phyloP scores from a whole-genome alignment of 2,329 filamentous ascomycete species.

The Penicillium sp. region DNA sequence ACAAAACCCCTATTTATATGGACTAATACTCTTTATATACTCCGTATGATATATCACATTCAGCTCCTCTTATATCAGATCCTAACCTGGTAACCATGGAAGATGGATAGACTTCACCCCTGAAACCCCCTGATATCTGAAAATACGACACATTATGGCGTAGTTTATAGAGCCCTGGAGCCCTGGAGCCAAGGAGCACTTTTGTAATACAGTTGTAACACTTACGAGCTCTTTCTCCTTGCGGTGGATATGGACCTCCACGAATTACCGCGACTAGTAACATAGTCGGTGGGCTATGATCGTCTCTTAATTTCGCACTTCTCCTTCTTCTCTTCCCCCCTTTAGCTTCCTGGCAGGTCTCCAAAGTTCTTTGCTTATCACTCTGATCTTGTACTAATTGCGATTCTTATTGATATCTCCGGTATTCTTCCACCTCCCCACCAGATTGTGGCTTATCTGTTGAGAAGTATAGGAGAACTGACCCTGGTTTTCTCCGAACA shows the following conservation, averaged over 20 bases:
- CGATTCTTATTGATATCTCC: background rate
- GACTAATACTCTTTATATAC: too few species aligned
- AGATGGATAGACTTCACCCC: background rate
- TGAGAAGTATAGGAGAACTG: slow-evolving; percentile 5
- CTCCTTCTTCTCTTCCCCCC: slow-evolving; percentile 2
- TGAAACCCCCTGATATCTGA: background rate
- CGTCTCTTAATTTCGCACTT: slow-evolving; percentile 10
- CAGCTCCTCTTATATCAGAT: too few species aligned
- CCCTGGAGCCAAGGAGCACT: too few species aligned
- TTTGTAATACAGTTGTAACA: slow-evolving; percentile 11
- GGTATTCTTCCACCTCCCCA: slow-evolving; percentile 1
- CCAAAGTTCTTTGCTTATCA: slow-evolving; percentile 3
- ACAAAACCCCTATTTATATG: too few species aligned
- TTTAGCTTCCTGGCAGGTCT: slow-evolving; percentile 2
- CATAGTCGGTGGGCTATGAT: slow-evolving; percentile 13
- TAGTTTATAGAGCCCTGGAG: background rate
- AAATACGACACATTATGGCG: slow-evolving; percentile 1
- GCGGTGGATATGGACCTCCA: slow-evolving; percentile 9
- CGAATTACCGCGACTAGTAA: slow-evolving; percentile 9
- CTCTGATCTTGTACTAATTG: background rate
- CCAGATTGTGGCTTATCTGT: slow-evolving; percentile 7
- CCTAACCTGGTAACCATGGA: background rate
- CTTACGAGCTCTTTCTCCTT: slow-evolving; percentile 5
- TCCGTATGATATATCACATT: too few species aligned
- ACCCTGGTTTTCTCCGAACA: background rate